Base-by-base conservation (phyloP, 371 early-diverging fungal species). In the Parasitella parasitica region DNA sequence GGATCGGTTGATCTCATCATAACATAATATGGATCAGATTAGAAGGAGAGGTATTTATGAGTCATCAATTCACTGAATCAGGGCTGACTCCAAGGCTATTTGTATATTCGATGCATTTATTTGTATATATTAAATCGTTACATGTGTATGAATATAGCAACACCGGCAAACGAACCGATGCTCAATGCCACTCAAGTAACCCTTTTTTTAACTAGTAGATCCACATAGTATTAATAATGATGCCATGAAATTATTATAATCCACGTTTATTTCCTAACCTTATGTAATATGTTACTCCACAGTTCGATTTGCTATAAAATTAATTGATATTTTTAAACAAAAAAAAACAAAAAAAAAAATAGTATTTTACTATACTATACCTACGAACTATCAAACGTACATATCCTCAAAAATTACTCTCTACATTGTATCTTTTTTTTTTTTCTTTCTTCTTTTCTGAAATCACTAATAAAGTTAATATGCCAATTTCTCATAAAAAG, bases 251-350 rank as follows among this genome's bases (percentile, higher is more conserved):
- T 22, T 35, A 22, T 35, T 34, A 26, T 13, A 49, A 2, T 24
- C 28, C 35, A 54, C 20, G 36, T 36, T 54, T 35, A 22, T 54
- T 54, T 54, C 36, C 36, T 20, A 54, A 54, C 54, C 54, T 24
- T 32, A 34, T 20, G 28, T 49, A 20, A 27, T 51, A 5, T 32
- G 15, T 51, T 26, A 11, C 41, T 30, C 41, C 41, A 41, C 41
- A 43, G 56, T 56, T 41, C 30, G n/a, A 41, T 41, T 56, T 30
- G 30, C 43, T 30, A 56, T 56, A 56, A 56, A 22, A 55, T 28
- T 56, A 41, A 55, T n/a, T 30, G 16, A 22, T 43, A 18, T 43
- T 43, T 36, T 39, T n/a, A n/a, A n/a, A n/a, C n/a, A n/a, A n/a
- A n/a, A n/a, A n/a, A n/a, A n/a, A 4, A 20, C 18, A 43, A 43